Evolutionary conservation across 2,329 filamentous ascomycete genomes (phyloP).

Genomic region (Aspergillus quadricinctus): DNA sequence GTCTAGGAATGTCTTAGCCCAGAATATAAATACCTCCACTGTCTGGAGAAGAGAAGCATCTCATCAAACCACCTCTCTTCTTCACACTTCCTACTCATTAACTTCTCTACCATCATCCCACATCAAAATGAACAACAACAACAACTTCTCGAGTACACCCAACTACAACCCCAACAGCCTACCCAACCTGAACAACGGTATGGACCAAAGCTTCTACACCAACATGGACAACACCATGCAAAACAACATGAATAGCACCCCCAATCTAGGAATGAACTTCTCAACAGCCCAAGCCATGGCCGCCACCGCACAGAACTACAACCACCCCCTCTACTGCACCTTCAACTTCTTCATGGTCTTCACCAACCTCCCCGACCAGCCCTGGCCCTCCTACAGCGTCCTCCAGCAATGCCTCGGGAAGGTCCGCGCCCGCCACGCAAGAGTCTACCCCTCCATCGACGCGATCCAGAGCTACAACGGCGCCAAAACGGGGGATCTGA

Average conservation of each 20-base stretch:
- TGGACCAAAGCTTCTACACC: not conserved
- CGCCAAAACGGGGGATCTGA: not conserved
- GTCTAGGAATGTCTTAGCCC: not conserved
- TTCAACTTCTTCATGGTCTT: not conserved
- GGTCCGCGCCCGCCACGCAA: not conserved
- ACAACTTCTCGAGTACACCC: not conserved
- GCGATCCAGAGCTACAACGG: not conserved
- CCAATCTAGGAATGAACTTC: too few species aligned
- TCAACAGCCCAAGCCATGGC: not conserved
- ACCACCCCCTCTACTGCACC: not conserved
- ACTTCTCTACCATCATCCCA: not conserved
- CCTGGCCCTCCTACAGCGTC: conserved; percentile 4
- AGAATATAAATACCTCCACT: not conserved
- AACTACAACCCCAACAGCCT: not conserved
- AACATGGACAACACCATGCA: not conserved
- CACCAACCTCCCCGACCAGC: not conserved
- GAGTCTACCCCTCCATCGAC: not conserved
- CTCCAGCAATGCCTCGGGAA: conserved; percentile 14
- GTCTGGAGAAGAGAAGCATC: not conserved
- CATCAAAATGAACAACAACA: not conserved
- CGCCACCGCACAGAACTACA: not conserved
- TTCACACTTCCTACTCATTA: not conserved
- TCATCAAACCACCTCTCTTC: not conserved
- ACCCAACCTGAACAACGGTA: too few species aligned
- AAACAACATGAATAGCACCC: too few species aligned